phyloP scores from a whole-genome alignment of 148 eudicot species.

The Rhododendron williamsianum region DNA sequence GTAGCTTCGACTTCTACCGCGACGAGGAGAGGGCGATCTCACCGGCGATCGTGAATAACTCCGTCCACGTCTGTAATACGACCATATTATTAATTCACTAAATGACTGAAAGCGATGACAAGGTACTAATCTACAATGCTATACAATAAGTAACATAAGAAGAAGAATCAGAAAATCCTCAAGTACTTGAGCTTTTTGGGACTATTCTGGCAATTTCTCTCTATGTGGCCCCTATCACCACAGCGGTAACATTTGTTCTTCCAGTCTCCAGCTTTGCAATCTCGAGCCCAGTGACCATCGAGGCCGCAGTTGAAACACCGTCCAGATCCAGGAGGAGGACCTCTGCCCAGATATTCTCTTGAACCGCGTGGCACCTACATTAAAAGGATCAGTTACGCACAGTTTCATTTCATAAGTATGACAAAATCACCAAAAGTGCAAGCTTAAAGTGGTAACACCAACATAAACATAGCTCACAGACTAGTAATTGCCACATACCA shows the following conservation, averaged over 20 bases:
- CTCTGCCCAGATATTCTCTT: constrained; percentile 66
- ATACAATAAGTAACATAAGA: not conserved
- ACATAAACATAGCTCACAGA: not conserved
- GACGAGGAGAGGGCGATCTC: constrained; percentile 52
- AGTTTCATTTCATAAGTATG: not conserved
- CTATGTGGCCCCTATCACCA: constrained; percentile 92
- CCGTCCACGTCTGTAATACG: constrained; percentile 37
- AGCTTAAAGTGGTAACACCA: not conserved
- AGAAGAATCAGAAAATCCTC: not conserved
- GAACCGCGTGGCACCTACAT: constrained; percentile 73
- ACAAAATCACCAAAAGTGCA: not conserved
- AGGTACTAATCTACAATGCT: not conserved
- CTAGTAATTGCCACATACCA: not conserved
- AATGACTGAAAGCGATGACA: not conserved
- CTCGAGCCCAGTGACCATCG: constrained; percentile 98
- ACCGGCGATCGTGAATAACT: constrained; percentile 74
- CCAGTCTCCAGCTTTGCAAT: constrained; percentile 98
- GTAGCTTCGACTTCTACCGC: constrained; percentile 52
- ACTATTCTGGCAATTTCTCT: constrained; percentile 81
- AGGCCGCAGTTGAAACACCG: constrained; percentile 93
- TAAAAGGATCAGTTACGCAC: not conserved
- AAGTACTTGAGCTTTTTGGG: constrained; percentile 62
- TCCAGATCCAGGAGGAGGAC: constrained; percentile 88
- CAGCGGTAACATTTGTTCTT: constrained; percentile 95
- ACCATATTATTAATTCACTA: not conserved